Conservation (phyloP, 2,329 filamentous ascomycete genomes). For the Trichothecium roseum region DNA sequence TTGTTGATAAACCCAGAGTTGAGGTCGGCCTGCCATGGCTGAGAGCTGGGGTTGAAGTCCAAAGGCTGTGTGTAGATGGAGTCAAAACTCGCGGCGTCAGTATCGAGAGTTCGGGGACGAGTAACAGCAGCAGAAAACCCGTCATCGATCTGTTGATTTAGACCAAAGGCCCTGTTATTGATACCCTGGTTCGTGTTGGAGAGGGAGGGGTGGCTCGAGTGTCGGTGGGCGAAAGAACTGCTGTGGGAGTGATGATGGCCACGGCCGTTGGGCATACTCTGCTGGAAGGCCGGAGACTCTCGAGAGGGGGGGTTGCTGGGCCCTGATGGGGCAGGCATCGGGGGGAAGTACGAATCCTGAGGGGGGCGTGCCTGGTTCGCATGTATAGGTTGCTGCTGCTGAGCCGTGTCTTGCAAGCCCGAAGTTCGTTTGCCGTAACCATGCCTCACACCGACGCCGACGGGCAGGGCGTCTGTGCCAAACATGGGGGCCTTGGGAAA, state of each 20-base stretch:
- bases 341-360: conserved; percentile 31
- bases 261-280: conserved; percentile 7
- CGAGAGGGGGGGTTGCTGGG: conserved; percentile 45
- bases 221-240: conserved; percentile 35
- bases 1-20: conserved; percentile 15
- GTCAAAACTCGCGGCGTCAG: conserved; percentile 10
- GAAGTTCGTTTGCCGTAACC: conserved; percentile 11
- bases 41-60: conserved; percentile 34
- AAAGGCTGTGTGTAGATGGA: conserved; percentile 17
- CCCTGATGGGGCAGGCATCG: conserved; percentile 28
- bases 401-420: conserved; percentile 11
- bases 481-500: conserved; percentile 7
- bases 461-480: conserved; percentile 2
- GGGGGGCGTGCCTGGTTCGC: conserved; percentile 12
- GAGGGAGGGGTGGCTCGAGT: conserved; percentile 29
- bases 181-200: conserved; percentile 30
- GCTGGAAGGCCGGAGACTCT: conserved; percentile 26
- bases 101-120: conserved; percentile 23
- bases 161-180: conserved; percentile 24
- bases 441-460: conserved; percentile 21
- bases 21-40: conserved; percentile 29
- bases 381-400: too few species aligned
- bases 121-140: conserved; percentile 23
- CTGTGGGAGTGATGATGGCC: conserved; percentile 32
- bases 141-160: conserved; percentile 26